Evolutionary conservation across 73 alveolate species (phyloP), one percentile per base, ranked within the genome.

Genomic region (Diophrys sp.): DNA sequence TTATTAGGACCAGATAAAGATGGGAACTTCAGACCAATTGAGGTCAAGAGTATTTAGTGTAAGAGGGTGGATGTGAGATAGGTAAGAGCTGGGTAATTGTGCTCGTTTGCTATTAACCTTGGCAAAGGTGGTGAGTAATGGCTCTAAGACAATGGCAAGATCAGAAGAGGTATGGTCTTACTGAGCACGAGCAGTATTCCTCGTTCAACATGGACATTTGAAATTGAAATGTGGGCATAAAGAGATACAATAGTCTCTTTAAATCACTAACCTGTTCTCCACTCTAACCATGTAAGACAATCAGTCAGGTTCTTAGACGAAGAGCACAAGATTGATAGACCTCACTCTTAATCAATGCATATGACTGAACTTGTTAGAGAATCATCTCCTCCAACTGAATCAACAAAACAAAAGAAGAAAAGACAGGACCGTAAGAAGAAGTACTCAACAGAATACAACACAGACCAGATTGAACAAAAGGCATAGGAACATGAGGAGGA

Each of bases 1-100:
- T 75, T 66, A 83, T 81, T 96, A 74, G 99, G 99, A 11, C 99
- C 99, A 23, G 98, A 96, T 77, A 74, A 85, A 33, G 79, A 82
- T n/a, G 99, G 99, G 0, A 82, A 91, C 56, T 96, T 96, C 68
- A 78, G 87, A 74, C 84, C 87, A 54, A 95, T 94, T 33, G 97
- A 90, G 75, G 90, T 96, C 0, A 85, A 88, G 53, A 94, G 85
- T 67, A 94, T 96, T 67, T 93, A 94, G 85, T 94, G 98, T 72
- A 96, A 93, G 74, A 84, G 86, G 71, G 90, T 94, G n/a, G 77
- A 90, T 57, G 97, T 92, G 25, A 87, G 88, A 73, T 81, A 90
- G 80, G 96, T 89, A 0, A 73, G 82, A 76, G 95, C 96, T 78
- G 99, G 98, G 2, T 94, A 96, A 87, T 87, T 94, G 80, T 94